Evolutionary conservation across 805 yeast species (phyloP), one percentile per base, ranked within the genome.

Genomic region (Monosporozyma aerobia): DNA sequence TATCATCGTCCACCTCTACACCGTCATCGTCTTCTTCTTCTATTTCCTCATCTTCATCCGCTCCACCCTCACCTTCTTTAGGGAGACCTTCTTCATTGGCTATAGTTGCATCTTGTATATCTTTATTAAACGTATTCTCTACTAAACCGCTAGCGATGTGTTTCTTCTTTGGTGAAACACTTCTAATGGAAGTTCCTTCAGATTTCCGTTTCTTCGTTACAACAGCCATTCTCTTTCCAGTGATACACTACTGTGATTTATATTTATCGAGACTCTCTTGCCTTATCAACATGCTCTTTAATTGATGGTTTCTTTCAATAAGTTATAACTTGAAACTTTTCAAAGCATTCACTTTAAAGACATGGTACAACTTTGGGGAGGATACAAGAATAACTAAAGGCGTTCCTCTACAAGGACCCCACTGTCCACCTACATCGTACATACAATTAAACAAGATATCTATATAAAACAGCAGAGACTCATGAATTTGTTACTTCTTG

Each of bases 21-120:
- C 7, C 29, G 2, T 44, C 46, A 10, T 51, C 7, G 2, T 27
- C 29, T 1, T 44, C 46, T 25, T 51, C 53, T 10, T 51, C 56
- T 2, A 30, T 29, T 10, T 51, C 56, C 5, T n/a, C 43, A 19
- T 47, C 49, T 7, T 19, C 27, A 8, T 40, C 44, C 7, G 6
- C 39, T n/a, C 3, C 39, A 11, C 10, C 39, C 10, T 8, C 13
- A 45, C 23, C 47, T 44, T 30, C 23, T 44, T 7, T 27, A 35
- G 39, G 16, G 7, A 6, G n/a, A 14, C 14, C 39, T 14, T 35
- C 39, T 4, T 13, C 39, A 14, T 33, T 33, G 33, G 33, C 10
- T 30, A 30, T 30, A 30, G 33, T 30, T 30, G 10, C 33, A 13
- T 13, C 22, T 25, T 40, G 23, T 19, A 19, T 19, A 23, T 19